Conservation (phyloP, 495 filamentous ascomycete genomes). For the Hamigera avellanea region DNA sequence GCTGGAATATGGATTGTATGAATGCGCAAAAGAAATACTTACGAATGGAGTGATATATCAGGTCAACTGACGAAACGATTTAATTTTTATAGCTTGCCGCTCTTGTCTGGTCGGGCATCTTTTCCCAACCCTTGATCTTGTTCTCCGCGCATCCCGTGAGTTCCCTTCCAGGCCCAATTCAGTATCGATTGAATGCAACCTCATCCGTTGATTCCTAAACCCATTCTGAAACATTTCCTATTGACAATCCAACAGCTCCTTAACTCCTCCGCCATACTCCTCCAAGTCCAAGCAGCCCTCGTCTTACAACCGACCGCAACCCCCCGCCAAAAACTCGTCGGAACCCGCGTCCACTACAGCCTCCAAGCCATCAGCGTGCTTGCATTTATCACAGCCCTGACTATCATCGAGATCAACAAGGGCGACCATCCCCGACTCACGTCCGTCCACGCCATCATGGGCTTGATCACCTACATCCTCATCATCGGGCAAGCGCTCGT, state of each 20-base stretch:
- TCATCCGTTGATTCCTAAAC: too few relatives aligned
- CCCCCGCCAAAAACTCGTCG: constrained; percentile 55
- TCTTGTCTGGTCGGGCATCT: constrained; percentile 62
- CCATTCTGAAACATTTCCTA: neutral
- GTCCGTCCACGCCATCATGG: constrained; percentile 68
- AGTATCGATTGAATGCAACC: neutral
- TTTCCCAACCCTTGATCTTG: constrained; percentile 53
- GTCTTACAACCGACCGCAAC: constrained; percentile 83
- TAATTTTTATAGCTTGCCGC: constrained; percentile 44
- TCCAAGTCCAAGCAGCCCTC: constrained; percentile 68
- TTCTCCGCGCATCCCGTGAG: constrained; percentile 76
- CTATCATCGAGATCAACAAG: constrained; percentile 80
- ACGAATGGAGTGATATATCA: neutral
- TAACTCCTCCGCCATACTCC: constrained; percentile 60
- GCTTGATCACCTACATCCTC: constrained; percentile 60
- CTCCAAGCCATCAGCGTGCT: constrained; percentile 54
- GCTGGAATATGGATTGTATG: constrained; percentile 54
- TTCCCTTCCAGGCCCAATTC: neutral
- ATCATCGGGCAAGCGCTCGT: constrained; percentile 62
- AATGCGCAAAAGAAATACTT: neutral
- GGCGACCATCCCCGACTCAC: constrained; percentile 57
- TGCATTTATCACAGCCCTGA: constrained; percentile 52
- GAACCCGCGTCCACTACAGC: constrained; percentile 55
- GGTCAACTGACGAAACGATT: neutral
- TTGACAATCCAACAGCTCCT: constrained; percentile 40